Conservation (phyloP, 345 rosid species). For the Psidium friedrichsthalianum region DNA sequence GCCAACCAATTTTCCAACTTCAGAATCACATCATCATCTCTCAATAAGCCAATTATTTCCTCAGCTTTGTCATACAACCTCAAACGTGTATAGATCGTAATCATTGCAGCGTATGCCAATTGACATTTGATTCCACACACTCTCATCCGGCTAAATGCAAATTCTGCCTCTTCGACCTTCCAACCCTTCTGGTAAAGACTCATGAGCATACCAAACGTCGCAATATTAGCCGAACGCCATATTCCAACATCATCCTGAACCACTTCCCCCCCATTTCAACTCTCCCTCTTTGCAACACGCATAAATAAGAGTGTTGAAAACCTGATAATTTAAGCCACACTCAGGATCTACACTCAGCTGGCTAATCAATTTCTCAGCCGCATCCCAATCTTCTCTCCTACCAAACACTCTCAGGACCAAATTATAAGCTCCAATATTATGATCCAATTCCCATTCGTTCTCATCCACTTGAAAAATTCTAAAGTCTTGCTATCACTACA, state of each 20-base stretch:
- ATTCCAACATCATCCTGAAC: conserved; percentile 73
- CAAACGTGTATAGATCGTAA: conserved; percentile 72
- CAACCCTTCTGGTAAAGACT: conserved; percentile 65
- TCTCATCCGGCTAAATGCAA: conserved; percentile 59
- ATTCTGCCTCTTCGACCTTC: conserved; percentile 71
- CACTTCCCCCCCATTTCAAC: conserved; percentile 49
- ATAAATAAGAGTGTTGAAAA: conserved; percentile 63
- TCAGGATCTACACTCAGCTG: conserved; percentile 21
- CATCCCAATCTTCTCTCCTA: conserved; percentile 67
- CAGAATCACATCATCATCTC: conserved; percentile 38
- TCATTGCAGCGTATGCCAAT: conserved; percentile 86
- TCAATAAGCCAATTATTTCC: conserved; percentile 44
- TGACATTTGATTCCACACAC: conserved; percentile 49
- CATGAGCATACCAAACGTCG: conserved; percentile 86
- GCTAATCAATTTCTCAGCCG: conserved; percentile 45
- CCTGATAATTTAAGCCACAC: conserved; percentile 36
- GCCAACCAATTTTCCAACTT: conserved; percentile 79
- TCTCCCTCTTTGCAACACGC: conserved; percentile 42
- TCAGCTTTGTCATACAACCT: conserved; percentile 67
- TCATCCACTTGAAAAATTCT: conserved; percentile 80
- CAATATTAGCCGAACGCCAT: conserved; percentile 53
- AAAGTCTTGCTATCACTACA: conserved; percentile 39
- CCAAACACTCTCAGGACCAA: conserved; percentile 63
- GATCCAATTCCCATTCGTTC: conserved; percentile 43
- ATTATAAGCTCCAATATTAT: conserved; percentile 54